Evolutionary conservation across 805 yeast species (phyloP).

Genomic region (Starmerella sirachaensis): DNA sequence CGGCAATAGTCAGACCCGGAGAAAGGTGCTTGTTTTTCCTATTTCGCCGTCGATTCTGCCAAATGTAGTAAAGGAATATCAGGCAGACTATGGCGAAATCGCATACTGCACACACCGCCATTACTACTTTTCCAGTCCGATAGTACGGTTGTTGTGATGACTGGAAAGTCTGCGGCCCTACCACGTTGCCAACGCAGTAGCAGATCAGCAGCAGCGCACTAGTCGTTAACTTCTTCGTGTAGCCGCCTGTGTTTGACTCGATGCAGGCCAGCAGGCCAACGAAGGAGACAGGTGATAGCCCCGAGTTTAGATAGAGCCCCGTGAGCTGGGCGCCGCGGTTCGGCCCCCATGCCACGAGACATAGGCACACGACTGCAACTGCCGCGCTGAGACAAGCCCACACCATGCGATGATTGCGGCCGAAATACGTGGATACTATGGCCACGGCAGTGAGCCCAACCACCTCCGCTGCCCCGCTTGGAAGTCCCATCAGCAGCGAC

Average conservation of each 20-base stretch:
- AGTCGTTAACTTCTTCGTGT: conserved; percentile 42
- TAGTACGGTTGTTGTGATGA: conserved; percentile 49
- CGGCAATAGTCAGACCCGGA: conserved; percentile 12
- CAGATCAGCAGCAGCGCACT: conserved; percentile 38
- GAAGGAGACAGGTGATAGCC: conserved; percentile 7
- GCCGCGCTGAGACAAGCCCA: conserved; percentile 11
- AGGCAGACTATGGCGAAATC: conserved; percentile 19
- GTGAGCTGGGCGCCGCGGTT: conserved; percentile 14
- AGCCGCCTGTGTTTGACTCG: conserved; percentile 43
- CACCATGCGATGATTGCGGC: conserved; percentile 9
- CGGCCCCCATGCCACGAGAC: conserved; percentile 22
- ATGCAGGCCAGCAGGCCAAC: conserved; percentile 22
- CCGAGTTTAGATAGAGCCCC: conserved; percentile 14
- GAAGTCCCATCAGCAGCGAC: conserved; percentile 33
- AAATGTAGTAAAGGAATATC: not conserved
- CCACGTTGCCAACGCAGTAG: conserved; percentile 43
- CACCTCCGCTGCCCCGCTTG: conserved; percentile 37
- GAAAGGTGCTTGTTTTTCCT: conserved; percentile 9
- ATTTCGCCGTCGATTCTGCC: conserved; percentile 14
- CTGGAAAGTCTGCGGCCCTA: conserved; percentile 53
- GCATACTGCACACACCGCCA: conserved; percentile 34
- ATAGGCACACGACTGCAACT: conserved; percentile 9
- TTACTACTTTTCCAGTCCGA: conserved; percentile 45
- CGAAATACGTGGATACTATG: conserved; percentile 5
- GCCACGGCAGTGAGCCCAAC: conserved; percentile 14